phyloP scores from a whole-genome alignment of 2,329 filamentous ascomycete genomes.

The Aspergillus piperis region DNA sequence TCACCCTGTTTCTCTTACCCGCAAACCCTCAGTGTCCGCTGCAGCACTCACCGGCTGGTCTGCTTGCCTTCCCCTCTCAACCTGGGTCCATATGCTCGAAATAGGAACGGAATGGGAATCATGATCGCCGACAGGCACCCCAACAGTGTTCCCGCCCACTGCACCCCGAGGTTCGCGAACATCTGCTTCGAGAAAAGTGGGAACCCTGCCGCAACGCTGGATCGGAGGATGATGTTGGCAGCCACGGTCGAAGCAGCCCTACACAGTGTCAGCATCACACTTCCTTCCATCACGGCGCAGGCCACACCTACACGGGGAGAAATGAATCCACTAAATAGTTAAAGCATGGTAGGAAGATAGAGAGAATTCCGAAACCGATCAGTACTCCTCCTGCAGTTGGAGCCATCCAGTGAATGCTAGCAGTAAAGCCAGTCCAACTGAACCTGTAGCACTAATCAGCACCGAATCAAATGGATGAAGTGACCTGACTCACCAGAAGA shows the following conservation, averaged over 20 bases:
- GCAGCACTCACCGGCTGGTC: not conserved
- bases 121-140: conserved; percentile 38
- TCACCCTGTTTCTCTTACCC: no score
- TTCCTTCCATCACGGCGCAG: not conserved
- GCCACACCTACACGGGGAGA: conserved; percentile 48
- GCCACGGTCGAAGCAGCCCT: conserved; percentile 53
- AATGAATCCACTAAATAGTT: conserved; percentile 64
- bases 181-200: conserved; percentile 42
- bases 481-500: conserved; percentile 59
- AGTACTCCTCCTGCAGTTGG: conserved; percentile 49
- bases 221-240: conserved; percentile 54
- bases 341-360: conserved; percentile 58
- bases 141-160: conserved; percentile 42
- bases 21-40: not conserved
- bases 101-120: conserved; percentile 40
- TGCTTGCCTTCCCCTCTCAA: conserved; percentile 20
- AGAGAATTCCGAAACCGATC: conserved; percentile 58
- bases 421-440: conserved; percentile 66
- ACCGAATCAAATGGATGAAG: no score
- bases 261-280: not conserved
- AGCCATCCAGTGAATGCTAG: conserved; percentile 43
- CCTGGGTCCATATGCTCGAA: conserved; percentile 30
- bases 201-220: conserved; percentile 36
- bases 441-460: conserved; percentile 41
- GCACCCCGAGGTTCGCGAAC: conserved; percentile 40